Evolutionary conservation across 352 stramenopile genomes (phyloP), one percentile per base, ranked within the genome.

Genomic region (Phytophthora capsici): DNA sequence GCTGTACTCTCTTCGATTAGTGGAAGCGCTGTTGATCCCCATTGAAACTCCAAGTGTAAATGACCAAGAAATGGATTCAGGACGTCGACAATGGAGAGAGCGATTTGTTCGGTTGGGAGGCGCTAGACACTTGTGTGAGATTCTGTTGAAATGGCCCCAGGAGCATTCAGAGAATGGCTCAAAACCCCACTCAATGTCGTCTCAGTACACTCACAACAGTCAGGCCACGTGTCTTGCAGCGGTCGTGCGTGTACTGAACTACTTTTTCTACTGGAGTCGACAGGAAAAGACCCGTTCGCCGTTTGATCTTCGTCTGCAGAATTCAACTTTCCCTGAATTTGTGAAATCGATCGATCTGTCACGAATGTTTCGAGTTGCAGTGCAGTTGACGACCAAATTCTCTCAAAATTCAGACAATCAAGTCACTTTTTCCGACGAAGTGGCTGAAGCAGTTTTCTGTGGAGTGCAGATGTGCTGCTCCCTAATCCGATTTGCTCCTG

Each of bases 61-160:
- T 5, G 47, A 60, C 6, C 19, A 49, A 0, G 53, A 80, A 8
- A n/a, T 71, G 0, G 77, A 91, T 55, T 71, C 55, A 0, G 79
- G 82, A 2, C 75, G 80, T 20, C 75, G 86, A 17, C 83, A 93
- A 41, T 95, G 86, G 86, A 80, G 83, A 37, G 83, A 95, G 20
- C 83, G 83, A 0, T 95, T 95, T 53, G 71, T 91, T 16, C 82
- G 84, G 8, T 60, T 93, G 9, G 84, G 83, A 17, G 86, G 86
- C 9, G 56, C 63, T 0, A 59, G 43, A 5, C 73, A 91, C 60
- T 40, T 95, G 12, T 79, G 79, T 41, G 57, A 75, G 19, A 71
- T 48, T 8, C 48, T 89, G 9, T 26, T 83, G 6, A 50, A 63
- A 14, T 83, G 71, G 72, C 34, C 49, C 22, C 5, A 54, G 16